Conservation (phyloP, 2,329 filamentous ascomycete genomes). For the Harringtonia aguacate region DNA sequence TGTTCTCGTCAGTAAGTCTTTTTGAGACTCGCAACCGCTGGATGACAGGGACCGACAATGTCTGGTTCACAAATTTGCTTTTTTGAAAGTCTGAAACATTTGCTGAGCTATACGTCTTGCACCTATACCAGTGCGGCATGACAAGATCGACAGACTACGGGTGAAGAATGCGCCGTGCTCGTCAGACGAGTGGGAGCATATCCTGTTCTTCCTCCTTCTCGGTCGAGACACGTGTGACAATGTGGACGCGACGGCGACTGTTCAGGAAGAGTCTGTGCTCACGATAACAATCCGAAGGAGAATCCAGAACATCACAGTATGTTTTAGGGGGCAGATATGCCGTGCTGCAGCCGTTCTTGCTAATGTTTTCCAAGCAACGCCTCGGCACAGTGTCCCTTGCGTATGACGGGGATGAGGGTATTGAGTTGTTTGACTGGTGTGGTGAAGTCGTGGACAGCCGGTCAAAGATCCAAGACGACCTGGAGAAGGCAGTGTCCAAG, state of each 20-base stretch:
- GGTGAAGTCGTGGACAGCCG: constrained; percentile 42
- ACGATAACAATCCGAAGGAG: constrained; percentile 54
- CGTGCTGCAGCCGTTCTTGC: too few species aligned
- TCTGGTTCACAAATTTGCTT: background rate
- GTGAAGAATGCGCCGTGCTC: constrained; percentile 42
- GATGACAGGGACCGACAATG: too few species aligned
- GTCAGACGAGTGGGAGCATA: constrained; percentile 55
- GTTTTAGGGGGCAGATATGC: too few species aligned
- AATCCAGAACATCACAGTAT: constrained; percentile 57
- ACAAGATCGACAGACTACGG: constrained; percentile 39
- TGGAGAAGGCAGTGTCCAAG: constrained; percentile 30
- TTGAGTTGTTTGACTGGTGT: constrained; percentile 63
- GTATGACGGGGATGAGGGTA: constrained; percentile 43
- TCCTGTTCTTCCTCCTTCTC: constrained; percentile 47
- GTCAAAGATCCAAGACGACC: constrained; percentile 29
- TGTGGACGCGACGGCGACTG: constrained; percentile 49
- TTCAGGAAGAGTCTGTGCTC: constrained; percentile 41
- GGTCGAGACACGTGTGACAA: constrained; percentile 34
- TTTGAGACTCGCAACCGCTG: background rate
- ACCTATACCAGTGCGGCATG: constrained; percentile 41
- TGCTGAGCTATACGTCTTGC: background rate
- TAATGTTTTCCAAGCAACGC: constrained; percentile 52
- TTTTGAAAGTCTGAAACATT: background rate
- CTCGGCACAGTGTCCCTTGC: constrained; percentile 54
- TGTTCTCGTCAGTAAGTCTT: constrained; percentile 41